Percentiles rank a stretch among this genome's conserved stretches.
Evolutionary conservation across 345 rosid genomes (phyloP).

Genomic region (Syzygium grande): DNA sequence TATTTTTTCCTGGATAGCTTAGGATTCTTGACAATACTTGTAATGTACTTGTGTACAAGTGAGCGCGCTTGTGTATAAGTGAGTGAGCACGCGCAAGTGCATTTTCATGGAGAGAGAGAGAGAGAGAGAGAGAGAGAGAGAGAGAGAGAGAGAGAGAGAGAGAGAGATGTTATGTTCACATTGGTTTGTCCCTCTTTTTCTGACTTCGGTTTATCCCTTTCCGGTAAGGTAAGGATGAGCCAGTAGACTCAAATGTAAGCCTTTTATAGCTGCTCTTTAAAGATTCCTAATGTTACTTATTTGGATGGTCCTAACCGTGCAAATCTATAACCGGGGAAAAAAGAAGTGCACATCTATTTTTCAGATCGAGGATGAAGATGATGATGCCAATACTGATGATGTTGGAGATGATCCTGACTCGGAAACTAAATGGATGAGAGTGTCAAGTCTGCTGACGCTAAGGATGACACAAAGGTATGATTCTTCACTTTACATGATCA

Average conservation of each 20-base stretch:
- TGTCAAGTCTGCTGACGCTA: not conserved
- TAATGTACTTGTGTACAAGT: not conserved
- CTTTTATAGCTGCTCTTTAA: not conserved
- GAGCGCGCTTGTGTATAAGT: too few relatives aligned
- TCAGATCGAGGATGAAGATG: constrained; percentile 18
- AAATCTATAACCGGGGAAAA: too few relatives aligned
- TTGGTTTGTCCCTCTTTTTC: not conserved
- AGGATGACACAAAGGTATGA: not conserved
- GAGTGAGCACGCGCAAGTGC: too few relatives aligned
- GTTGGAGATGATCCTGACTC: constrained; percentile 6
- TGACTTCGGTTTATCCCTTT: not conserved
- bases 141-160: not conserved
- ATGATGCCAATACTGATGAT: constrained; percentile 11
- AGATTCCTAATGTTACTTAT: not conserved
- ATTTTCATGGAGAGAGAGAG: too few relatives aligned
- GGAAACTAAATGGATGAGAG: not conserved
- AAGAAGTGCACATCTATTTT: not conserved
- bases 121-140: too few relatives aligned
- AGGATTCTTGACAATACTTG: not conserved
- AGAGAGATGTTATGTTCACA: not conserved
- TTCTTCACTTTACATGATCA: not conserved
- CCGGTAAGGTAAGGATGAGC: constrained; percentile 15
- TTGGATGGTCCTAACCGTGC: not conserved
- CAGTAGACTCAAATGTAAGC: constrained; percentile 16
- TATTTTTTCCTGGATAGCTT: not conserved